These are phyloP conservation scores for Penicillium alfredii DNA, from an alignment of 495 filamentous ascomycete species.

Conservation along the genomic window DNA sequence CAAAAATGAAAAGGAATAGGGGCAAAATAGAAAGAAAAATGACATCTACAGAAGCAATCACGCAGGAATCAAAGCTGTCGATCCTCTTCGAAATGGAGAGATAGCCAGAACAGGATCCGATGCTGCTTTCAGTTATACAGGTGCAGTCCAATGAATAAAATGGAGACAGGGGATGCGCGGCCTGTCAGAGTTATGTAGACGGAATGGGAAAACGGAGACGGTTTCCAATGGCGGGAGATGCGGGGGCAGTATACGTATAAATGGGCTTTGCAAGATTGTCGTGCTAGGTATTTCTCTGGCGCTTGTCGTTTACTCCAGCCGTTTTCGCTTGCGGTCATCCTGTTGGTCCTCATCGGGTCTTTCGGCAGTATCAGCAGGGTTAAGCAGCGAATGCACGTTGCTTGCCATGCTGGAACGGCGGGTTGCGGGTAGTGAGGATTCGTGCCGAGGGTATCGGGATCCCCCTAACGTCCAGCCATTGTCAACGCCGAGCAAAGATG, in stretches of 20 bases:
- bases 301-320: conserved; percentile 54
- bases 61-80: conserved; percentile 7
- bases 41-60: conserved; percentile 1
- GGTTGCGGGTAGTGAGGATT: conserved; percentile 55
- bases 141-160: conserved; percentile 10
- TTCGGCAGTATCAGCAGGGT: conserved; percentile 75
- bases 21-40: neutral
- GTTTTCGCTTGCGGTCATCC: conserved; percentile 77
- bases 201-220: conserved; percentile 6
- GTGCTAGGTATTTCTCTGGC: neutral
- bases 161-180: conserved; percentile 1
- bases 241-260: no score
- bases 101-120: neutral
- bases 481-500: conserved; percentile 44
- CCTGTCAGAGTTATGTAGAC: no score
- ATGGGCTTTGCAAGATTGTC: neutral
- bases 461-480: conserved; percentile 54
- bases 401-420: conserved; percentile 68
- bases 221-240: no score
- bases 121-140: conserved; percentile 10
- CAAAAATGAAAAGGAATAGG: conserved; percentile 12
- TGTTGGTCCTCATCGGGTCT: conserved; percentile 65
- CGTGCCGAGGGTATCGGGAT: conserved; percentile 35
- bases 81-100: neutral
- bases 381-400: conserved; percentile 73